Conservation (phyloP, 148 eudicot species). For the Cornus kousa region DNA sequence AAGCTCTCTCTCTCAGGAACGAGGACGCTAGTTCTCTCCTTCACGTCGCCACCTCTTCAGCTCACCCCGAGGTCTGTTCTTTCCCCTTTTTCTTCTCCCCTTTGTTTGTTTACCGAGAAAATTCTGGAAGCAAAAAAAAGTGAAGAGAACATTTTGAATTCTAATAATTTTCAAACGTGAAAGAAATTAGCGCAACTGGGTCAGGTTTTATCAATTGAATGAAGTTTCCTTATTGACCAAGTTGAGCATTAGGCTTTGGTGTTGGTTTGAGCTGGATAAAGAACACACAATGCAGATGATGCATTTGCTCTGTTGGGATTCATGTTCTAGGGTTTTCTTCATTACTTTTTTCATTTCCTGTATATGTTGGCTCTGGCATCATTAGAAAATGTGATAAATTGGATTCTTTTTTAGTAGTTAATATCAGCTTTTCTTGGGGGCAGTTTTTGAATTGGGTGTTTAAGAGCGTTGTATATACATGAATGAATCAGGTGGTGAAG, state of each 20-base stretch:
- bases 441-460: neutral
- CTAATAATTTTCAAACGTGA: neutral
- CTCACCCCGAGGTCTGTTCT: conserved; percentile 41
- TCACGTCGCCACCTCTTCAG: conserved; percentile 77
- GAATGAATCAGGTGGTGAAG: conserved; percentile 63
- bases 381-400: neutral
- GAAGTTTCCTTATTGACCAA: neutral
- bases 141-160: neutral
- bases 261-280: neutral
- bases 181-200: neutral
- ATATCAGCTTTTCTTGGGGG: neutral
- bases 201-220: neutral
- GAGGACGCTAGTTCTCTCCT: conserved; percentile 90
- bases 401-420: neutral
- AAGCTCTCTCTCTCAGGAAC: conserved; percentile 64
- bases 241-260: neutral
- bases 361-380: neutral
- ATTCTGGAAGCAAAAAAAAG: neutral
- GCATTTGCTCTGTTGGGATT: neutral
- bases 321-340: neutral
- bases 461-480: neutral
- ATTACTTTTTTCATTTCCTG: neutral
- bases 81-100: neutral
- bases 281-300: neutral
- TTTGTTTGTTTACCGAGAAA: neutral